These are phyloP conservation scores for Dimargaris verticillata DNA, from an alignment of 192 early-diverging fungal species.

Conservation along the genomic window DNA sequence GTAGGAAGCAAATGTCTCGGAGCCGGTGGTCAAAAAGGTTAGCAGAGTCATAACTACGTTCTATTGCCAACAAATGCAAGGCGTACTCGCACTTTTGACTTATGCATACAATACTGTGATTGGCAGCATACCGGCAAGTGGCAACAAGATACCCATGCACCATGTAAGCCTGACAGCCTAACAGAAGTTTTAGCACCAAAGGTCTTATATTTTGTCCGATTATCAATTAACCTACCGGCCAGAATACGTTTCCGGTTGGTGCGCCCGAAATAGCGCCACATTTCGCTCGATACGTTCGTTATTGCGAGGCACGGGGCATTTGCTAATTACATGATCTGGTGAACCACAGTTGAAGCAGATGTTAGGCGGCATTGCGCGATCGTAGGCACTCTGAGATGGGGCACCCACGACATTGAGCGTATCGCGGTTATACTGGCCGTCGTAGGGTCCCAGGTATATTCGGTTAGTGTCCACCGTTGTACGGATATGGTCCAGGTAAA, in stretches of 20 bases:
- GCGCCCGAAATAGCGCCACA: neutral
- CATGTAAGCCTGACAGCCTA: no score
- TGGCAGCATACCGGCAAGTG: no score
- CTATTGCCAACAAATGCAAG: no score
- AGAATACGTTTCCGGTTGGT: neutral
- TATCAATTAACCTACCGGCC: neutral
- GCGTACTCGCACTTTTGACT: no score
- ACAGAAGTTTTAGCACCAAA: neutral
- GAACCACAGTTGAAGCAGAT: slow-evolving; percentile 1
- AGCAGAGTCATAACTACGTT: no score
- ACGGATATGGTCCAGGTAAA: neutral
- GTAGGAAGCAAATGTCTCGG: no score
- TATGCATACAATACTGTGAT: no score
- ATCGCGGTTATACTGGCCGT: neutral
- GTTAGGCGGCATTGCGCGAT: neutral
- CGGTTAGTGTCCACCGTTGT: neutral
- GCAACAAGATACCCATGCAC: no score
- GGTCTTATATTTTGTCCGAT: neutral
- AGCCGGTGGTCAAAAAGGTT: no score
- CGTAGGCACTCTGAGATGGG: neutral
- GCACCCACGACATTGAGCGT: neutral
- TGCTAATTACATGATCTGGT: neutral
- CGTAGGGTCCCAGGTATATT: neutral
- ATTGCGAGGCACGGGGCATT: neutral
- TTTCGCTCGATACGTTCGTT: neutral